These are phyloP conservation scores for Dioscorea dumetorum DNA, from an alignment of 106 monocot genomes.

Conservation along the genomic window DNA sequence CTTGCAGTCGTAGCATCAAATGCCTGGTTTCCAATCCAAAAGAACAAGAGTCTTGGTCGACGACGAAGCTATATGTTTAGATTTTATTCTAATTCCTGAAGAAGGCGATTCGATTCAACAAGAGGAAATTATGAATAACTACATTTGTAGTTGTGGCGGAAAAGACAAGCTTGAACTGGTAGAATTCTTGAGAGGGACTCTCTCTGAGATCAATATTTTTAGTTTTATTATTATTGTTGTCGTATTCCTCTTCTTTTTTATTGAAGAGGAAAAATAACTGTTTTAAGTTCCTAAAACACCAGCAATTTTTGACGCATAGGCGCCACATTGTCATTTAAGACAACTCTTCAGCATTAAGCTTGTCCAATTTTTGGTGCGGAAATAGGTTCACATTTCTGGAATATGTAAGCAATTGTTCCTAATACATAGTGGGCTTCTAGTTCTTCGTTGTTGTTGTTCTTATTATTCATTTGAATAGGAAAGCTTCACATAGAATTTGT, in stretches of 20 bases:
- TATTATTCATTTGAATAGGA: no score
- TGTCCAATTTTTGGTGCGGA: no score
- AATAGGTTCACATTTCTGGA: no score
- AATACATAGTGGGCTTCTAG: no score
- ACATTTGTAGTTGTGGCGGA: conserved; percentile 21
- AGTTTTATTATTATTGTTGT: conserved; percentile 25
- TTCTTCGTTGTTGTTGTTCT: no score
- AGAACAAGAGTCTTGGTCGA: conserved; percentile 47
- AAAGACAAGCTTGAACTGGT: background rate
- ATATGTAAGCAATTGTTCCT: no score
- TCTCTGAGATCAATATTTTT: conserved; percentile 29
- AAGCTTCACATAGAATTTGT: no score
- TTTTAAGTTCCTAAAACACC: conserved; percentile 28
- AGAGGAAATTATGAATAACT: background rate
- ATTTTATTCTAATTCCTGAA: conserved; percentile 74
- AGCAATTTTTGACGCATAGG: conserved; percentile 23
- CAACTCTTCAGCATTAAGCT: background rate
- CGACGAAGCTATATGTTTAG: conserved; percentile 49
- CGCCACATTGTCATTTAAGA: conserved; percentile 17
- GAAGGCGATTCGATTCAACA: background rate
- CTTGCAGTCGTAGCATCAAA: conserved; percentile 55
- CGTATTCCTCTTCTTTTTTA: conserved; percentile 42
- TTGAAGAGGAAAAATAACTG: conserved; percentile 51
- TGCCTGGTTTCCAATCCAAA: conserved; percentile 64
- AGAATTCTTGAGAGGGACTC: conserved; percentile 15